These are phyloP conservation scores for Leucosporidium yakuticum DNA, from an alignment of 768 basidiomycete genomes.

Conservation along the genomic window DNA sequence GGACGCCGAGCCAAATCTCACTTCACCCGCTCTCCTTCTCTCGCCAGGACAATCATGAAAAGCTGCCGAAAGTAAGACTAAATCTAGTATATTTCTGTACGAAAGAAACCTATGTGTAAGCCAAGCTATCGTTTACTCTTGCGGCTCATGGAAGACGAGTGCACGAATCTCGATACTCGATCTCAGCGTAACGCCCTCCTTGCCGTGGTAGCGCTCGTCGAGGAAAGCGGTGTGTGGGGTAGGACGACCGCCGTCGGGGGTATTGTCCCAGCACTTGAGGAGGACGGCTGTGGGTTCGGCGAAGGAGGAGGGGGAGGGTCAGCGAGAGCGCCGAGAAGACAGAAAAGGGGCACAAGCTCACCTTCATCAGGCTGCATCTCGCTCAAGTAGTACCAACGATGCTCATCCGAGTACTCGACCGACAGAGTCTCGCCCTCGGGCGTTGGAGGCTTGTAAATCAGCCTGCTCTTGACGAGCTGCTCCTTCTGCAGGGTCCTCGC, in stretches of 20 bases:
- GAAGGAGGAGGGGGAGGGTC: background rate
- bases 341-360: background rate
- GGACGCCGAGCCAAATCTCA: no score
- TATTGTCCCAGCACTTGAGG: conserved; percentile 31
- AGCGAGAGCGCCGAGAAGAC: no score
- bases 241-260: background rate
- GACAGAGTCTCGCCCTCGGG: conserved; percentile 23
- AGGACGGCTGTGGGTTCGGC: conserved; percentile 8
- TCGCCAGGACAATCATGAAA: no score
- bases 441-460: conserved; percentile 15
- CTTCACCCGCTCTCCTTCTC: no score
- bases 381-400: conserved; percentile 24
- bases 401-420: conserved; percentile 5
- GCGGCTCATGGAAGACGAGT: conserved; percentile 27
- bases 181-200: conserved; percentile 10
- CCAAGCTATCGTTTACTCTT: no score
- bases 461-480: conserved; percentile 11
- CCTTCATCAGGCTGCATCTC: conserved; percentile 28
- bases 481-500: conserved; percentile 9
- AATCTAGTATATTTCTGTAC: no score
- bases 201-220: conserved; percentile 19
- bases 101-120: no score
- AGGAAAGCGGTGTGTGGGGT: conserved; percentile 29
- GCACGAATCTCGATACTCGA: conserved; percentile 31
- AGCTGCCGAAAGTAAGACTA: no score